These are phyloP conservation scores for Diaporthe helianthi DNA, from an alignment of 2,329 filamentous ascomycete species.

Conservation along the genomic window DNA sequence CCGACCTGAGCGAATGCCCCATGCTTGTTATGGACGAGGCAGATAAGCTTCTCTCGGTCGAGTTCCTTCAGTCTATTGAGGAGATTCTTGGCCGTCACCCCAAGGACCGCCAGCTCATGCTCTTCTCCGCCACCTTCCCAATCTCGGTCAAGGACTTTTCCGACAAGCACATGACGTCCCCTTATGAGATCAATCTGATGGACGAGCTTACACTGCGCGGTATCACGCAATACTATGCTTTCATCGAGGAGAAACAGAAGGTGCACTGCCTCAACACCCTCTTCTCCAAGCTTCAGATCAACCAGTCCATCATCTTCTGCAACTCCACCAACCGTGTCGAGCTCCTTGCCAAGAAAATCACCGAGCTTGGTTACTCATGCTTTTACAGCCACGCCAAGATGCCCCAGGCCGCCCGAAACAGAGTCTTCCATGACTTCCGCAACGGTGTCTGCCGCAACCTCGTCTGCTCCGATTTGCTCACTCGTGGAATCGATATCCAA, in stretches of 20 bases:
- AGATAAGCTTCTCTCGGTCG: slow-evolving; percentile 94
- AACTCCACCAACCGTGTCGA: slow-evolving; percentile 99
- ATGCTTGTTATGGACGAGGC: slow-evolving; percentile 99
- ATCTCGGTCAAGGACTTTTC: slow-evolving; percentile 97
- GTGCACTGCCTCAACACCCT: slow-evolving; percentile 98
- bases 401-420: slow-evolving; percentile 95
- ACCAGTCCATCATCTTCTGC: slow-evolving; percentile 99
- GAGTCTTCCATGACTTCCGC: slow-evolving; percentile 98
- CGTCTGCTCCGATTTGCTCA: slow-evolving; percentile 96
- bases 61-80: slow-evolving; percentile 98
- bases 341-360: slow-evolving; percentile 98
- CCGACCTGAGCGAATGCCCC: slow-evolving; percentile 92
- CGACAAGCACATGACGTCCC: slow-evolving; percentile 95
- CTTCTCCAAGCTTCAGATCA: slow-evolving; percentile 98
- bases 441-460: slow-evolving; percentile 98
- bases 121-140: slow-evolving; percentile 98
- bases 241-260: slow-evolving; percentile 99
- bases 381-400: slow-evolving; percentile 99
- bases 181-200: slow-evolving; percentile 99
- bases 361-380: slow-evolving; percentile 97
- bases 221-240: slow-evolving; percentile 99
- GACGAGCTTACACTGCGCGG: slow-evolving; percentile 96
- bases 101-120: slow-evolving; percentile 98
- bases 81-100: slow-evolving; percentile 94
- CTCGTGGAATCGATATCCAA: slow-evolving; percentile 98